phyloP scores from a whole-genome alignment of 2,329 filamentous ascomycete genomes.

The Aspergillus sp. region DNA sequence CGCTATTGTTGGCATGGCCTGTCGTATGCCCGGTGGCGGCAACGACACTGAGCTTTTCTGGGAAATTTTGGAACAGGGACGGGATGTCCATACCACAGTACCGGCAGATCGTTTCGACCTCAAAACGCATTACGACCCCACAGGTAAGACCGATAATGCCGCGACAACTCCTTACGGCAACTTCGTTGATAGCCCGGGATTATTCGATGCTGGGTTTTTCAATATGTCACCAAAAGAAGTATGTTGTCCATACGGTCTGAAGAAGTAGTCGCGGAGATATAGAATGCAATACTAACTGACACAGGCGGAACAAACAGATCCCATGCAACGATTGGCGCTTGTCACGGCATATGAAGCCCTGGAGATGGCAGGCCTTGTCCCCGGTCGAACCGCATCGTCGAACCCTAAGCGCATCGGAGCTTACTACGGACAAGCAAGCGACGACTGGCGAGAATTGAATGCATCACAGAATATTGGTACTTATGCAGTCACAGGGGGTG shows the following conservation, averaged over 20 bases:
- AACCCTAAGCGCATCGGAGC: slow-evolving; percentile 63
- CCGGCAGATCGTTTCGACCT: slow-evolving; percentile 36
- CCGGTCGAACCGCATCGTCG: slow-evolving; percentile 66
- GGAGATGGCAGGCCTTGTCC: slow-evolving; percentile 74
- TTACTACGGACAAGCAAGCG: slow-evolving; percentile 70
- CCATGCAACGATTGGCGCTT: slow-evolving; percentile 74
- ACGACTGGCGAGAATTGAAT: slow-evolving; percentile 66
- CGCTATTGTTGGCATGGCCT: slow-evolving; percentile 28
- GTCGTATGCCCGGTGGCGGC: slow-evolving; percentile 21
- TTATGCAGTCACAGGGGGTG: slow-evolving; percentile 63
- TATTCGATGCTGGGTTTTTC: slow-evolving; percentile 44
- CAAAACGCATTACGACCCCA: slow-evolving; percentile 33
- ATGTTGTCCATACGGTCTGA: neutral
- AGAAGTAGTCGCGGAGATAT: neutral
- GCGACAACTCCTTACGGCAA: slow-evolving; percentile 34
- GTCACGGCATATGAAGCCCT: slow-evolving; percentile 76
- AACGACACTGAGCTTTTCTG: slow-evolving; percentile 32
- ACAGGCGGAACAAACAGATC: slow-evolving; percentile 74
- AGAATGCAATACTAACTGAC: neutral
- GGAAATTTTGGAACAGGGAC: slow-evolving; percentile 34
- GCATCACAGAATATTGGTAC: slow-evolving; percentile 68
- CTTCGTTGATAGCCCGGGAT: slow-evolving; percentile 38
- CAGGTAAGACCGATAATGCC: slow-evolving; percentile 33
- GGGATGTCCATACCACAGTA: slow-evolving; percentile 30
- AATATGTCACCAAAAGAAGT: slow-evolving; percentile 61